Percentiles rank a stretch among this genome's conserved stretches.
phyloP scores from a whole-genome alignment of 345 rosid genomes.

The Excoecaria agallocha region DNA sequence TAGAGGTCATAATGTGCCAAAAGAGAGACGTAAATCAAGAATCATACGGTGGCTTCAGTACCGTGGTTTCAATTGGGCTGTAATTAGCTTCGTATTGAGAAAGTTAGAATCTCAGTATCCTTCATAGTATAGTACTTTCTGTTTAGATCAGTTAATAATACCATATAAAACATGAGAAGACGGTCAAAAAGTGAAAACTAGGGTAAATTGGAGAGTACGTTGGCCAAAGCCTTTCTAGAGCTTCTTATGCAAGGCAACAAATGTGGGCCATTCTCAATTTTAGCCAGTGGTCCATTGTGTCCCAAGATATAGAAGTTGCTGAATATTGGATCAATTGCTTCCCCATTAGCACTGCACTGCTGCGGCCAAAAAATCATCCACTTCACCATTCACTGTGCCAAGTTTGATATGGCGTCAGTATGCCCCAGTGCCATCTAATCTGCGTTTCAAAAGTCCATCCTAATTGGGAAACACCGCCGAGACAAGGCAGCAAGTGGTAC shows the following conservation, averaged over 20 bases:
- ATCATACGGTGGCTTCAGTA: slow-evolving; percentile 88
- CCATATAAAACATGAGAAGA: too few relatives aligned
- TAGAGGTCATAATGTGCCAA: slow-evolving; percentile 54
- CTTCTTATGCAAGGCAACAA: background rate
- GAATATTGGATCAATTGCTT: slow-evolving; percentile 18
- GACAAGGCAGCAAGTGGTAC: slow-evolving; percentile 27
- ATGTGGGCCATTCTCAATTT: slow-evolving; percentile 9
- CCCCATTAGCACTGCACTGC: slow-evolving; percentile 12
- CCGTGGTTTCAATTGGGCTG: slow-evolving; percentile 78
- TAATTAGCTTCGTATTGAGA: slow-evolving; percentile 48
- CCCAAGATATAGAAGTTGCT: slow-evolving; percentile 7
- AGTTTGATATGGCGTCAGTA: slow-evolving; percentile 18
- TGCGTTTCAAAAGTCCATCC: background rate
- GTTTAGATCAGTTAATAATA: too few relatives aligned
- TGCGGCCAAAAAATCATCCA: slow-evolving; percentile 22
- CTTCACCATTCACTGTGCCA: slow-evolving; percentile 20
- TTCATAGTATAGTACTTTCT: background rate
- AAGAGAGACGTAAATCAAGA: slow-evolving; percentile 68
- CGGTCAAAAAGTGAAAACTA: too few relatives aligned
- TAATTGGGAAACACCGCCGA: slow-evolving; percentile 4
- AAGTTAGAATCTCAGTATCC: slow-evolving; percentile 54
- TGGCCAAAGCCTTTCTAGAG: too few relatives aligned
- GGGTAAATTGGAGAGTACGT: too few relatives aligned
- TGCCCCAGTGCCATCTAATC: slow-evolving; percentile 23
- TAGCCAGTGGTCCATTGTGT: slow-evolving; percentile 13